Base-by-base conservation (phyloP, 352 stramenopile species). In the Phytophthora capsici region DNA sequence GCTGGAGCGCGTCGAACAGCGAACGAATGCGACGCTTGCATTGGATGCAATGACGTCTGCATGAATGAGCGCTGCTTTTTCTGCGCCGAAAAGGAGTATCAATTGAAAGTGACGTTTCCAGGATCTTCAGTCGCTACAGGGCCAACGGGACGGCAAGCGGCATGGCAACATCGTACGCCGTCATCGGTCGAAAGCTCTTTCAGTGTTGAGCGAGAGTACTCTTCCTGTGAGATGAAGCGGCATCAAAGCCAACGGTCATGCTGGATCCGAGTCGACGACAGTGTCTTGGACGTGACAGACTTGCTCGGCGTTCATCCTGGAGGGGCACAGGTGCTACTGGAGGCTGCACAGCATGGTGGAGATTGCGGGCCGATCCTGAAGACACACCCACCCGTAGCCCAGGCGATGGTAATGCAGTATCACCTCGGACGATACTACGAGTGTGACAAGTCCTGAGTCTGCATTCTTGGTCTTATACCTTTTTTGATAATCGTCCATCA, bases 211-310 rank as follows among this genome's bases (percentile, higher is more conserved):
- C 82, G 85, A 6, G 82, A 86, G 37, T 94, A 89, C 60, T 97
- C 94, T 4, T 93, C 90, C 28, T 98, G 90, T 47, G 88, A 98
- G 71, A 71, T 98, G 19, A 67, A 72, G 26, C 82, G 88, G 17
- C 94, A 98, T 57, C 84, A 88, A 56, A 86, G 61, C 7, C 57
- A 75, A 22, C 77, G 80, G 1, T 98, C 92, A 13, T 96, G 90
- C 57, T 98, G 95, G 95, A 83, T 98, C 43, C 66, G 98, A 10
- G 81, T 91, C 9, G 84, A 90, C n/a, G 78, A 85, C 36, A 74
- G 78, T 46, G 87, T 98, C 19, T 98, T 96, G 62, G 93, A 98
- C 71, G 91, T 95, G 19, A 98, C 94, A 1, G 77, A 90, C 22
- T 88, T 98, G 60, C 80, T 98, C 22, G 65, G 71, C 8, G 80